Percentiles rank a stretch among this genome's conserved stretches.
Evolutionary conservation across 2,329 filamentous ascomycete species (phyloP).

Genomic region (Aspergillus sp.): DNA sequence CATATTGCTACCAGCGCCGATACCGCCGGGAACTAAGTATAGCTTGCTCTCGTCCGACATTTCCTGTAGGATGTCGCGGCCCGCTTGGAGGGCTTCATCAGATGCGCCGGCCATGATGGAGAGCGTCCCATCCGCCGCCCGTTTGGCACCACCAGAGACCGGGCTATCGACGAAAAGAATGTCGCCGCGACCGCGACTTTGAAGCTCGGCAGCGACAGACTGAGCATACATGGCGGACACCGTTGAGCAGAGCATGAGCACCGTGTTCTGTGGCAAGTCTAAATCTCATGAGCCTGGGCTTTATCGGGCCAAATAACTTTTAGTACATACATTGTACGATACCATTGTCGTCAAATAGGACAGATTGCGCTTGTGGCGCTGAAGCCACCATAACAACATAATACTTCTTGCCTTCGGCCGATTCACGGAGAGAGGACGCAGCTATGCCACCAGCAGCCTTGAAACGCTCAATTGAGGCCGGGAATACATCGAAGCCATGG

Average conservation of each 20-base stretch:
- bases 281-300: background rate
- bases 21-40: conserved; percentile 59
- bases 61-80: conserved; percentile 59
- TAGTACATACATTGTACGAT: conserved; percentile 37
- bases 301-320: background rate
- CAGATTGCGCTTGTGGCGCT: conserved; percentile 64
- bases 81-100: conserved; percentile 57
- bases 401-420: conserved; percentile 59
- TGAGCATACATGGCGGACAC: conserved; percentile 67
- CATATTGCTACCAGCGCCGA: conserved; percentile 62
- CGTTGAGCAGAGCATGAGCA: conserved; percentile 68
- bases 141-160: conserved; percentile 68
- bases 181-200: conserved; percentile 57
- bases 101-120: conserved; percentile 72
- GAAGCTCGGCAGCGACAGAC: conserved; percentile 58
- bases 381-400: conserved; percentile 77
- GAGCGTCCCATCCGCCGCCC: conserved; percentile 69
- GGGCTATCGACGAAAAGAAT: conserved; percentile 69
- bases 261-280: conserved; percentile 57
- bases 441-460: conserved; percentile 60
- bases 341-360: conserved; percentile 61
- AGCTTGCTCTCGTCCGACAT: conserved; percentile 62
- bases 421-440: conserved; percentile 60
- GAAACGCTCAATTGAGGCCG: conserved; percentile 66
- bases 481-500: conserved; percentile 70